Conservation (phyloP, 306 rosid species). For the Prinsepia uniflora region DNA sequence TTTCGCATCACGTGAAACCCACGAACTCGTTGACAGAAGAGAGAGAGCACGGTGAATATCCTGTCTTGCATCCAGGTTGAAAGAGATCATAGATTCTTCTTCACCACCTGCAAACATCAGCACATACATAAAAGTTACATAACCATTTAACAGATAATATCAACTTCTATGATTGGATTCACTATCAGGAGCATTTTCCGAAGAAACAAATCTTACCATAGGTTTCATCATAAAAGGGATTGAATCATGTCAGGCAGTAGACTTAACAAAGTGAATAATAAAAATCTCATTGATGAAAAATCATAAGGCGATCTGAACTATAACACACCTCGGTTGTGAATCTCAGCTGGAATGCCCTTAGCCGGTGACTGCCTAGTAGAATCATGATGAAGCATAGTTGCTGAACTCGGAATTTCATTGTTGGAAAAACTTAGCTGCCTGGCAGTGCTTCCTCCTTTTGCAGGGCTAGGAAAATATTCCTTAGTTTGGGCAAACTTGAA, state of each 20-base stretch:
- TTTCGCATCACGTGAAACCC: conserved; percentile 48
- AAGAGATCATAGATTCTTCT: conserved; percentile 48
- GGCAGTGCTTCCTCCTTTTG: conserved; percentile 30
- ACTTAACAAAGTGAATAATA: background rate
- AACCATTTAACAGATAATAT: background rate
- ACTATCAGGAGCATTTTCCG: background rate
- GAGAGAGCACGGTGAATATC: conserved; percentile 89
- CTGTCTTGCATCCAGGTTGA: conserved; percentile 38
- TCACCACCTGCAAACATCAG: conserved; percentile 49
- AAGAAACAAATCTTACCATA: background rate
- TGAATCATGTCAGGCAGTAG: background rate
- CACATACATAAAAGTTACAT: background rate
- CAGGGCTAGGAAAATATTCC: conserved; percentile 50
- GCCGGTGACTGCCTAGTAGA: conserved; percentile 38
- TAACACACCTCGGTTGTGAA: conserved; percentile 47
- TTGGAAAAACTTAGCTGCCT: conserved; percentile 23
- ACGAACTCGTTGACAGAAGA: conserved; percentile 94
- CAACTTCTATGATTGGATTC: background rate
- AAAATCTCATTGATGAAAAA: background rate
- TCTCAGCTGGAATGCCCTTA: conserved; percentile 39
- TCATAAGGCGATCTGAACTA: conserved; percentile 8
- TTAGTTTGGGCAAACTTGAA: conserved; percentile 46
- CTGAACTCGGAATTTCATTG: conserved; percentile 30
- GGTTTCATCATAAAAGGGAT: background rate
- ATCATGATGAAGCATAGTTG: conserved; percentile 36